Conservation (phyloP, 208 protist genomes). For the Jaenimonas drosophilae region DNA sequence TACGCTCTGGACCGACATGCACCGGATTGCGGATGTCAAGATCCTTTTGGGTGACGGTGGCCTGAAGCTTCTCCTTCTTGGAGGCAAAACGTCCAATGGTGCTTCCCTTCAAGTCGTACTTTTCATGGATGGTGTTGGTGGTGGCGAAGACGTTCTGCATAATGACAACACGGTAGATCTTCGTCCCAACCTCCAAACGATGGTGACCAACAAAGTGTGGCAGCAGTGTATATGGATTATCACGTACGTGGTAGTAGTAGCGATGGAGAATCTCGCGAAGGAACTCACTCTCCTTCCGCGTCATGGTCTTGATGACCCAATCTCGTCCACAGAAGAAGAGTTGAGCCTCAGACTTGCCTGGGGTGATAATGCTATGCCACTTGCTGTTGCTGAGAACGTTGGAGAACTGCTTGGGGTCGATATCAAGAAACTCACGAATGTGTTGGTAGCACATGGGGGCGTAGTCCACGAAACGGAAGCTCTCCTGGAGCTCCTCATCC, state of each 20-base stretch:
- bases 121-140: conserved; percentile 82
- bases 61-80: conserved; percentile 62
- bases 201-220: conserved; percentile 89
- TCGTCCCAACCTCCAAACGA: conserved; percentile 42
- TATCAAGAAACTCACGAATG: conserved; percentile 79
- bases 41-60: conserved; percentile 88
- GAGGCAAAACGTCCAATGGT: conserved; percentile 84
- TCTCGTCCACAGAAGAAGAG: conserved; percentile 89
- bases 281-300: conserved; percentile 74
- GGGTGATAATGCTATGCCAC: conserved; percentile 85
- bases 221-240: conserved; percentile 86
- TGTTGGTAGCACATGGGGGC: conserved; percentile 89
- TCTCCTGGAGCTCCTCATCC: conserved; percentile 15
- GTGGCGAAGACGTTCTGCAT: conserved; percentile 94
- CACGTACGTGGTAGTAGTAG: conserved; percentile 86
- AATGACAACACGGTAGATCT: conserved; percentile 81
- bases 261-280: conserved; percentile 82
- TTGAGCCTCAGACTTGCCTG: conserved; percentile 82
- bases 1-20: conserved; percentile 51
- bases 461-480: conserved; percentile 82
- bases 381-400: conserved; percentile 56
- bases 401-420: conserved; percentile 64
- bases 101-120: conserved; percentile 92
- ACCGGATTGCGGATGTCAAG: conserved; percentile 81
- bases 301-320: conserved; percentile 94